Evolutionary conservation across 2,329 filamentous ascomycete species (phyloP), one percentile per base, ranked within the genome.

Genomic region (Blumeria graminis): DNA sequence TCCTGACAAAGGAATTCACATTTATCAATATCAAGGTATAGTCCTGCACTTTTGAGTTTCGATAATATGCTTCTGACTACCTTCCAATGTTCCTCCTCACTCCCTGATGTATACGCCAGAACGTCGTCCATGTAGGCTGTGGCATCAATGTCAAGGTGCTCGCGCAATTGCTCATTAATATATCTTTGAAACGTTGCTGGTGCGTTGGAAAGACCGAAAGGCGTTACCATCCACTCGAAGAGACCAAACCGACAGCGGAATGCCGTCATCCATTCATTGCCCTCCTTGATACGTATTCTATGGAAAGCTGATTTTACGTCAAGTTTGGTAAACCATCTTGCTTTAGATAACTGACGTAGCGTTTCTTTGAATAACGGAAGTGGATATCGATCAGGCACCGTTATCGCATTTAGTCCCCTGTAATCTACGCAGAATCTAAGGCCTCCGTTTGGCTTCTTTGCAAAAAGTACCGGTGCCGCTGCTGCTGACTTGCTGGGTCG

Each of bases 231-330:
- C 9, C 28, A 55, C 22, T 55, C 53, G 35, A 55, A 46, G 9
- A 46, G 3, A 10, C 43, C 43, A 10, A 51, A 13, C 46, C 46
- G 11, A 28, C 46, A 51, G 28, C 46, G 18, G 18, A 51, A 46
- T 34, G 54, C 54, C 11, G 54, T 56, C 14, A 36, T 56, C 54
- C 28, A 56, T n/a, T 56, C 35, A 13, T 41, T n/a, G 8, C 53
- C 53, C 28, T 43, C 53, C 28, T 39, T 39, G 11, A 46, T 46
- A 14, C 6, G 43, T 10, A 46, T 22, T n/a, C 43, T n/a, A 46
- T 46, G 43, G 22, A 46, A 46, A n/a, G 43, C 43, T 46, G 43
- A 46, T 18, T 46, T 46, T 10, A 46, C 43, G 18, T 46, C 43
- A n/a, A 46, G 28, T 18, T 51, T 51, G 6, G 46, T 51, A 51